phyloP scores from a whole-genome alignment of 331 rosid species.

The Spiraea crenata region DNA sequence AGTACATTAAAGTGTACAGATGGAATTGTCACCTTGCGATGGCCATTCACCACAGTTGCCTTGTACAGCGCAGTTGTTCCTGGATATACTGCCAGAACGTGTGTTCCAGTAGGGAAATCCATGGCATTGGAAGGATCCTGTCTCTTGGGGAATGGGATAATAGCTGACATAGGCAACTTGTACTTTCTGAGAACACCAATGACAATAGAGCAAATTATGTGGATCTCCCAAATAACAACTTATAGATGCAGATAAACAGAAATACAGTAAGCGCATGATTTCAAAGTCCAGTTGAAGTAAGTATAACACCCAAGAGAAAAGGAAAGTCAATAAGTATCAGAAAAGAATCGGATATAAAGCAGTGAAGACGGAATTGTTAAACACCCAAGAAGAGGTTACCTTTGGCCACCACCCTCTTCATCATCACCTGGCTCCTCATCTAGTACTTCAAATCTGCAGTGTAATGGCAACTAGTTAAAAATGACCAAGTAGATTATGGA shows the following conservation, averaged over 20 bases:
- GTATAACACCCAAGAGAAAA: neutral
- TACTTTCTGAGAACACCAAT: conserved; percentile 57
- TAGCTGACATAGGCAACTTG: conserved; percentile 78
- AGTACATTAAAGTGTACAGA: conserved; percentile 6
- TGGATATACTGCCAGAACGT: conserved; percentile 96
- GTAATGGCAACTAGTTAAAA: conserved; percentile 3
- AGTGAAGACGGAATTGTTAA: neutral
- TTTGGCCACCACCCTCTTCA: conserved; percentile 79
- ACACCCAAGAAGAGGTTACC: conserved; percentile 37
- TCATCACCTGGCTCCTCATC: conserved; percentile 99
- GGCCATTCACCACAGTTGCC: conserved; percentile 90
- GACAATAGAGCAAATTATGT: neutral
- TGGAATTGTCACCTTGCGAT: conserved; percentile 66
- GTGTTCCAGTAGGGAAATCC: conserved; percentile 78
- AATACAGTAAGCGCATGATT: neutral
- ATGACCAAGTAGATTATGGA: neutral
- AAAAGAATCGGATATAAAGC: neutral
- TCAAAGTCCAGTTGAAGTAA: neutral
- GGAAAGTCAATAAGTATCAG: neutral
- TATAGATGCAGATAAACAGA: neutral
- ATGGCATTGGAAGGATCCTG: conserved; percentile 67
- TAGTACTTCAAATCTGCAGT: conserved; percentile 80
- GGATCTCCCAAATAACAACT: neutral
- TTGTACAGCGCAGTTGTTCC: conserved; percentile 96
- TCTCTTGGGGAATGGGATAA: conserved; percentile 90